Evolutionary conservation across 2,329 filamentous ascomycete genomes (phyloP), one percentile per base, ranked within the genome.

Genomic region (Trichoderma brevicompactum): DNA sequence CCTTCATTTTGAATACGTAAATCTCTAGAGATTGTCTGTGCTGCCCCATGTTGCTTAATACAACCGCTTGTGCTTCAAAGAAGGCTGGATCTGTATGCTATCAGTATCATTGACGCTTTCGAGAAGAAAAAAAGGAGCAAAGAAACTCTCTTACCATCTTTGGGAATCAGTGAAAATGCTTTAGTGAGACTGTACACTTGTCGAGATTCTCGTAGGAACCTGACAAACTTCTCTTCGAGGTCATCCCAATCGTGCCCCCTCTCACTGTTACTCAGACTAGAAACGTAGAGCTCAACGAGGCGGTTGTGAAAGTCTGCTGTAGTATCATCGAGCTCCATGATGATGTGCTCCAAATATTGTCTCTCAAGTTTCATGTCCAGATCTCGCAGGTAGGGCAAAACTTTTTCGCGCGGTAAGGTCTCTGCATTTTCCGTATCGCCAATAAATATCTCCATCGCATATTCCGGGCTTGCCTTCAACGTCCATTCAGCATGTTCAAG

Each of bases 21-120:
- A 99, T 97, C 74, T 95, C 91, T n/a, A 99, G 81, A 0, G 95
- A 95, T 78, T 98, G 93, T 74, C 92, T 94, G 79, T 99, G 94
- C 72, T 94, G 90, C 7, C 92, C 92, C 92, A 98, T 97, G 71
- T 95, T 96, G 77, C 92, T 93, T 44, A 98, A 86, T 19, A 98
- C 89, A 50, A 98, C 89, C 7, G 95, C 95, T 67, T 94, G 89
- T 2, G 92, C 88, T 75, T 98, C 94, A 76, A 91, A 96, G 72
- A 97, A 97, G 2, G 87, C 83, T 0, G 93, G 82, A 75, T 97
- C 92, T 94, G 69, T 17, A 12, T 72, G 4, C 9, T 5, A 12
- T 50, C 41, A 54, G 17, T 46, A 56, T 8, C 12, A 2, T 17
- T 17, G n/a, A 10, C 19, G 13, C 15, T 13, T 8, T 3, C 2